phyloP scores from a whole-genome alignment of 768 basidiomycete genomes.

The Leccinellum luteum region DNA sequence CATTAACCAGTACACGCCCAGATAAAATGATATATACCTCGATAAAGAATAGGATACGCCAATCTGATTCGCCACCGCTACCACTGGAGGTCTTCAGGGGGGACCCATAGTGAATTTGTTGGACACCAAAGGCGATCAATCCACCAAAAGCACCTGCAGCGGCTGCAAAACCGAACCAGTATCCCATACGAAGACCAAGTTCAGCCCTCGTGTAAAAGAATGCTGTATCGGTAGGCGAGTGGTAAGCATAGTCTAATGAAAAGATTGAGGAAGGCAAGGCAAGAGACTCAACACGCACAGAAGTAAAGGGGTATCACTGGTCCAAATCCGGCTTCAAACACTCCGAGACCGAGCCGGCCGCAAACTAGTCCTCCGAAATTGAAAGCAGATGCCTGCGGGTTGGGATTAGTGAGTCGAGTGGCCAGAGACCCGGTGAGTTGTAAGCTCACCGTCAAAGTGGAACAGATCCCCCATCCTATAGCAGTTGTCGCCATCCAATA shows the following conservation, averaged over 20 bases:
- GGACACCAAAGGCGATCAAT: conserved; percentile 75
- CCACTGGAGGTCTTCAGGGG: conserved; percentile 20
- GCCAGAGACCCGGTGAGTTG: conserved; percentile 66
- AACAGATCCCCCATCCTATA: conserved; percentile 74
- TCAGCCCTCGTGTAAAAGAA: conserved; percentile 76
- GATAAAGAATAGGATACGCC: conserved; percentile 58
- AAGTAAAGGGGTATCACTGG: conserved; percentile 78
- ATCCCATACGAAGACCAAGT: conserved; percentile 72
- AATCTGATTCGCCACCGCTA: conserved; percentile 30
- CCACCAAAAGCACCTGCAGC: conserved; percentile 84
- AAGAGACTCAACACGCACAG: conserved; percentile 47
- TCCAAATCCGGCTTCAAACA: conserved; percentile 78
- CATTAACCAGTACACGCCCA: conserved; percentile 30
- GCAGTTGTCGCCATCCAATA: conserved; percentile 65
- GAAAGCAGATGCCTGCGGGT: conserved; percentile 53
- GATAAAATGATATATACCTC: conserved; percentile 42
- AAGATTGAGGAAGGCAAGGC: conserved; percentile 17
- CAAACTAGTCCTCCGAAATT: conserved; percentile 58
- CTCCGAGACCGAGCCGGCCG: conserved; percentile 60
- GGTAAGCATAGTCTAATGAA: conserved; percentile 36
- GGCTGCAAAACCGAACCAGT: conserved; percentile 84
- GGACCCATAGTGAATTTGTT: conserved; percentile 53
- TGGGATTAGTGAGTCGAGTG: conserved; percentile 47
- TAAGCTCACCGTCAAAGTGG: conserved; percentile 64
- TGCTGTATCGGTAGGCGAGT: conserved; percentile 40